These are phyloP conservation scores for Lactarius quietus DNA, from an alignment of 768 basidiomycete genomes.

Conservation along the genomic window DNA sequence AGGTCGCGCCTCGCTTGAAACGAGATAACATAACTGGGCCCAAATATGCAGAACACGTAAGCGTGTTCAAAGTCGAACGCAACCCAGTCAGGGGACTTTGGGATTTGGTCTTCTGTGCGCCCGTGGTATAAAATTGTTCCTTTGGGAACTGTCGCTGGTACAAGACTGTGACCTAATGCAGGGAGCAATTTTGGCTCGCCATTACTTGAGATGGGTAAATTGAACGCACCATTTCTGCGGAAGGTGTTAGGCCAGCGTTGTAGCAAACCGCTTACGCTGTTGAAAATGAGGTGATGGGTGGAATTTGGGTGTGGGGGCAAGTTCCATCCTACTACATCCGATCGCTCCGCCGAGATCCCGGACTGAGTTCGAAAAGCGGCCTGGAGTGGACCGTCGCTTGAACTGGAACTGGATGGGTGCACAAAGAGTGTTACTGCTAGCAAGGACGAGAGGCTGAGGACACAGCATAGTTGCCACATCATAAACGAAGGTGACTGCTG, in stretches of 20 bases:
- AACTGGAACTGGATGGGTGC: conserved; percentile 17
- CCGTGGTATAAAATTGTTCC: conserved; percentile 27
- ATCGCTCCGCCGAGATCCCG: not conserved
- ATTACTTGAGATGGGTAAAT: not conserved
- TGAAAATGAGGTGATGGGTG: conserved; percentile 37
- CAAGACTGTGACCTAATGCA: conserved; percentile 24
- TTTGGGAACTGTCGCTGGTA: conserved; percentile 19
- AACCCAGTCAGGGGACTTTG: conserved; percentile 20
- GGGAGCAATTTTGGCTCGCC: too few relatives aligned
- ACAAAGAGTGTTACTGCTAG: not conserved
- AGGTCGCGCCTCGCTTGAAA: conserved; percentile 20
- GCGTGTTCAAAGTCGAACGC: conserved; percentile 26
- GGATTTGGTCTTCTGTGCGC: conserved; percentile 4
- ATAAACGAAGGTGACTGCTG: not conserved
- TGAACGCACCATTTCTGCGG: conserved; percentile 23
- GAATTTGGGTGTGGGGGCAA: conserved; percentile 29
- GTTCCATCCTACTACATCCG: conserved; percentile 20
- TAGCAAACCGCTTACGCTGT: conserved; percentile 34
- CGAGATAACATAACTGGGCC: conserved; percentile 12
- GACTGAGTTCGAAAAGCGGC: not conserved
- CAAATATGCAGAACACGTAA: conserved; percentile 12
- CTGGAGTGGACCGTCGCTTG: conserved; percentile 30
- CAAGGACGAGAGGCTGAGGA: not conserved
- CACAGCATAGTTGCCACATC: not conserved
- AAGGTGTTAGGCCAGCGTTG: conserved; percentile 41